Evolutionary conservation across 768 basidiomycete species (phyloP).

Genomic region (Pleurotus eryngii): DNA sequence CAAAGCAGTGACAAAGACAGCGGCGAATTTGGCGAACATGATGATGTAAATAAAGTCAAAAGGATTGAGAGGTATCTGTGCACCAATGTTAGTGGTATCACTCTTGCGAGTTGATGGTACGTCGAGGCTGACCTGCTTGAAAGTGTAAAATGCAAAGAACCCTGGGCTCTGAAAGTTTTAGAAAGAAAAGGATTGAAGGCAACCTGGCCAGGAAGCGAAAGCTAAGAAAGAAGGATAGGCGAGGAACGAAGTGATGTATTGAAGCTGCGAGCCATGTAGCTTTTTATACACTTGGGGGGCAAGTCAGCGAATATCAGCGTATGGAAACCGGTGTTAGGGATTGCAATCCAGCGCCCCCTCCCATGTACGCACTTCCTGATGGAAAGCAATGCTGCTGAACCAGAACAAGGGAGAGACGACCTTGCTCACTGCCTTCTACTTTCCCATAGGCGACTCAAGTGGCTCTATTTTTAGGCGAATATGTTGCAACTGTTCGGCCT

Average conservation of each 20-base stretch:
- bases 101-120: constrained; percentile 17
- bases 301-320: not conserved
- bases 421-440: not conserved
- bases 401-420: constrained; percentile 6
- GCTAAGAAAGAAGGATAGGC: constrained; percentile 22
- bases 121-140: constrained; percentile 3
- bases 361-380: constrained; percentile 1
- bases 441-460: not conserved
- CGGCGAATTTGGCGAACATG: constrained; percentile 38
- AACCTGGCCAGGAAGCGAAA: constrained; percentile 32
- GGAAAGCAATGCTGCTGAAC: not conserved
- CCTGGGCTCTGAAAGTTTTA: constrained; percentile 20
- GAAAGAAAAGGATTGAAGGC: constrained; percentile 34
- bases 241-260: constrained; percentile 15
- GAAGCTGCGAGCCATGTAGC: not conserved
- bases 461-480: not conserved
- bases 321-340: not conserved
- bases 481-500: constrained; percentile 1
- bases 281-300: constrained; percentile 17
- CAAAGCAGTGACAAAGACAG: constrained; percentile 29
- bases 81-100: constrained; percentile 7
- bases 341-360: not conserved
- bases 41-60: constrained; percentile 17
- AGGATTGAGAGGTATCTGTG: not conserved
- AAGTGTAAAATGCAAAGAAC: constrained; percentile 26